Conservation (phyloP, 2,329 filamentous ascomycete species). For the Lasiodiplodia gonubiensis region DNA sequence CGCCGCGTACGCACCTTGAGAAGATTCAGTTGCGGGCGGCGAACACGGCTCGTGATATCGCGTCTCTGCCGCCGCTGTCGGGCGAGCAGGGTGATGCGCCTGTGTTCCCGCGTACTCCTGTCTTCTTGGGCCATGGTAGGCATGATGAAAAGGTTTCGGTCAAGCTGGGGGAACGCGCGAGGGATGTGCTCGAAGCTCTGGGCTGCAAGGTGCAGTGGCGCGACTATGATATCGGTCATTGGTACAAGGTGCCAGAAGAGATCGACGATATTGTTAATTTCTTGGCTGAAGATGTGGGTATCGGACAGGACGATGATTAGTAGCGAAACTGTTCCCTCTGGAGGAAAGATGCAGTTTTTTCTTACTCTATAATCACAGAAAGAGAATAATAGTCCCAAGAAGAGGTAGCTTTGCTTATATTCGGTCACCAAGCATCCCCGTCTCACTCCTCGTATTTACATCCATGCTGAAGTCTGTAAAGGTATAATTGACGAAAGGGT, state of each 20-base stretch:
- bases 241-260: constrained; percentile 57
- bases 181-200: constrained; percentile 43
- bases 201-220: constrained; percentile 47
- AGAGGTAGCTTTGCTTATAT: no score
- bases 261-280: constrained; percentile 51
- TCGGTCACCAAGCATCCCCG: no score
- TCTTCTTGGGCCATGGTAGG: constrained; percentile 56
- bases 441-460: no score
- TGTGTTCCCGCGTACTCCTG: constrained; percentile 39
- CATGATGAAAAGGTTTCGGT: constrained; percentile 52
- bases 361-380: no score
- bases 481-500: no score
- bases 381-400: no score
- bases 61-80: background rate
- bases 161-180: constrained; percentile 43
- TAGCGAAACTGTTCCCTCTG: background rate
- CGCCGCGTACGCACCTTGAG: background rate
- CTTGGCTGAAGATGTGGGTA: background rate
- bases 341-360: no score
- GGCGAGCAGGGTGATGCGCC: background rate
- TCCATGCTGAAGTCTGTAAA: no score
- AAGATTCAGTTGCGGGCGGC: background rate
- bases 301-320: background rate
- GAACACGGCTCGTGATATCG: background rate
- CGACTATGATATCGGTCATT: constrained; percentile 54